Percentiles rank a stretch among this genome's conserved stretches.
These are phyloP conservation scores for Pseudogymnoascus sp. DNA, from an alignment of 2,329 filamentous ascomycete species.

Conservation along the genomic window DNA sequence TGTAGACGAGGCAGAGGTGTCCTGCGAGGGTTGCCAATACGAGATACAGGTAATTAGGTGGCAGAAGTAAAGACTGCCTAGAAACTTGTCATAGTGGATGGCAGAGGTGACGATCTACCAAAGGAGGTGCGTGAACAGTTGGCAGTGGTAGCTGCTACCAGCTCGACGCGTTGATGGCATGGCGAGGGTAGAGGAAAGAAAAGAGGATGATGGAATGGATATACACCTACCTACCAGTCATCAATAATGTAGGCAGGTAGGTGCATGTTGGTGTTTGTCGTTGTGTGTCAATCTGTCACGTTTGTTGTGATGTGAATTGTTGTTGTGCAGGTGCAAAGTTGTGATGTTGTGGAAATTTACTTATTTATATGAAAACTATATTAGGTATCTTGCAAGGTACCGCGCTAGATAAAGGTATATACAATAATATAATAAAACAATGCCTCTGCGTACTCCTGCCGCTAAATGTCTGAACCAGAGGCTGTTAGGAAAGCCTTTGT, in stretches of 20 bases:
- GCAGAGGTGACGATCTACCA: not conserved
- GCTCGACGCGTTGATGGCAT: not conserved
- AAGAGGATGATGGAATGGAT: not conserved
- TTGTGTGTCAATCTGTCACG: not conserved
- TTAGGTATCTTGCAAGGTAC: constrained; percentile 4
- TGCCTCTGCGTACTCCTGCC: not conserved
- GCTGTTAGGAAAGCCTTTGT: not conserved
- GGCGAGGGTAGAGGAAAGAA: not conserved
- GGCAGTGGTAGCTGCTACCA: not conserved
- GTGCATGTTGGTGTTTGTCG: not conserved
- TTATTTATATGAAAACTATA: constrained; percentile 2
- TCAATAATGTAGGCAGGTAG: not conserved
- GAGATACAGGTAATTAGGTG: not conserved
- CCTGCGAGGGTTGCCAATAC: not conserved
- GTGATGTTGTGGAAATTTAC: not conserved
- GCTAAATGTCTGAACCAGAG: not conserved
- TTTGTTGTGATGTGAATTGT: not conserved
- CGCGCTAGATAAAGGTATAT: constrained; percentile 4
- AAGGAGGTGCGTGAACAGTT: too few species aligned
- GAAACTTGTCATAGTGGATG: not conserved
- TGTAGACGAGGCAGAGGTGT: not conserved
- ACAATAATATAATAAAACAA: not conserved
- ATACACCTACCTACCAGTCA: not conserved
- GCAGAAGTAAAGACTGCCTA: not conserved
- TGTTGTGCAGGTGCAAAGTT: not conserved